A percentile compares a stretch with the other conserved stretches of the same genome.
Conservation (phyloP, 2,329 filamentous ascomycete genomes). For the Fusarium temperatum region DNA sequence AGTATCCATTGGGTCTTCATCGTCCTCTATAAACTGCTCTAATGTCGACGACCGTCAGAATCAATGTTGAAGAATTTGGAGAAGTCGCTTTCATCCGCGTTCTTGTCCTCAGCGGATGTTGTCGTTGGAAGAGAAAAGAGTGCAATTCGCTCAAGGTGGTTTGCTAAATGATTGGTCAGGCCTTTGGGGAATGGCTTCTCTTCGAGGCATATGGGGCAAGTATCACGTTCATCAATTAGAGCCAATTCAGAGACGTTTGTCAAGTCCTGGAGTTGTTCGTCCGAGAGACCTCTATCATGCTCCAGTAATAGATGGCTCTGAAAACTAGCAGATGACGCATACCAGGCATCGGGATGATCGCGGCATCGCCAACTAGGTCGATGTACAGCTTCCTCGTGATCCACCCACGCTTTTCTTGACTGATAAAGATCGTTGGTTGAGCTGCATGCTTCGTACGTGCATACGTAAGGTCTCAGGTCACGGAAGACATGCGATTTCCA, state of each 20-base stretch:
- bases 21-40: not conserved
- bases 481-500: not conserved
- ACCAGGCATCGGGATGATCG: fast-evolving
- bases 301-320: fast-evolving
- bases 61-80: not conserved
- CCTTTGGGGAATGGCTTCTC: not conserved
- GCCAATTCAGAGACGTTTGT: fast-evolving
- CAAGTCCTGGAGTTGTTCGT: fast-evolving
- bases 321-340: not conserved
- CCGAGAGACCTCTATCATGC: fast-evolving
- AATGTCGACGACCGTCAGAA: fast-evolving
- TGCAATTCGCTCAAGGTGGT: not conserved
- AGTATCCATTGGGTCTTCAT: fast-evolving
- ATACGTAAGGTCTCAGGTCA: not conserved
- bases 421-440: not conserved
- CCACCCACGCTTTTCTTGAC: not conserved
- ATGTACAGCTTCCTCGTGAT: not conserved
- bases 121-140: fast-evolving
- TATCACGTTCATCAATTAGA: not conserved
- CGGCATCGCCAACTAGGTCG: not conserved
- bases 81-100: fast-evolving
- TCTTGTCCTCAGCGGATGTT: fast-evolving
- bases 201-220: not conserved
- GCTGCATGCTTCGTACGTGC: not conserved
- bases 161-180: not conserved